Base-by-base conservation (phyloP, 176 grass and related monocot genomes). In the Cocos nucifera region DNA sequence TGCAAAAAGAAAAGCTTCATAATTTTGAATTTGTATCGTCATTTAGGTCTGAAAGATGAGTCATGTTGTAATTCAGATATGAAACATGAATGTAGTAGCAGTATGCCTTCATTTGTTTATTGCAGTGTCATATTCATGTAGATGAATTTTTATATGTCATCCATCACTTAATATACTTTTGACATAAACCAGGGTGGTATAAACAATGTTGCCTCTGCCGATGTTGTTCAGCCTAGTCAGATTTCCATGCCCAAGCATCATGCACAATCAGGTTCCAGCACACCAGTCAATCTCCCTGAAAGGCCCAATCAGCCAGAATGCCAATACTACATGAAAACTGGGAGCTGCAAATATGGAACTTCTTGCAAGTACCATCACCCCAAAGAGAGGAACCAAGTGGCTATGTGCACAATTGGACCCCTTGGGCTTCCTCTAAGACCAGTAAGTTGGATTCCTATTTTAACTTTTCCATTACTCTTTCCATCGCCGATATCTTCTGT, bases 351-450 rank as follows among this genome's bases (percentile, higher is more conserved):
- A 35, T 73, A 73, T 63, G 70, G 70, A 54, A 73, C 17, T 28
- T 73, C 70, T 22, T 73, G 70, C 70, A 73, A 62, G 58, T 73
- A 73, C 58, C 58, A 73, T 54, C 70, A 73, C 58, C 70, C 70
- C 10, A 73, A 55, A 55, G 70, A 73, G 51, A 73, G 27, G 51
- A 73, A 63, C 51, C 51, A 63, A 25, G 58, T 28, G 22, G 19
- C 63, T 55, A 32, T 32, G 12, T 16, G n/a, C 4, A 35, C 49
- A n/a, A 7, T 67, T 15, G 64, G 64, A 67, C 51, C 64, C 25
- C 26, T 54, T 21, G 64, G 64, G 51, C 64, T 67, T 54, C 64
- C 64, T 53, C 23, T 67, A 20, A 67, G 64, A 55, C 64, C 64
- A 55, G 64, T 67, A 67, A 67, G 17, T 54, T 54, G 19, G 15